phyloP scores from a whole-genome alignment of 169 alveolate species.

The Plasmodium gonderi region DNA sequence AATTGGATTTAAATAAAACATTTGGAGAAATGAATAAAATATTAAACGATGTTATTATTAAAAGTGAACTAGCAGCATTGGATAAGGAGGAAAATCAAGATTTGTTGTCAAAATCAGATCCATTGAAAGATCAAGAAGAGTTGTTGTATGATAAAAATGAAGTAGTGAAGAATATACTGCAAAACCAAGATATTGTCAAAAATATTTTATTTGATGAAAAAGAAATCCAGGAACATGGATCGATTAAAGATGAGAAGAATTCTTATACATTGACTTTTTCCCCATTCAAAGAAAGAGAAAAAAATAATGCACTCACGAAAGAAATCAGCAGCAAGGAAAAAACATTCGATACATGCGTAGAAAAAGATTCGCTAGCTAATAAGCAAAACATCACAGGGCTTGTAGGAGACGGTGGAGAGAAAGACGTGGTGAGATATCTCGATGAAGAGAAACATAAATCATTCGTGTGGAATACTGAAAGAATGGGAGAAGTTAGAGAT shows the following conservation, averaged over 20 bases:
- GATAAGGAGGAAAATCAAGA: not conserved
- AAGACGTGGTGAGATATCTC: not conserved
- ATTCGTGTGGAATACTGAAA: not conserved
- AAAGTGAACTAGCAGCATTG: conserved; percentile 11
- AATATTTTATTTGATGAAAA: conserved; percentile 6
- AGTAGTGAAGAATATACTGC: not conserved
- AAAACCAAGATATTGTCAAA: not conserved
- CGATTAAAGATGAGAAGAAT: not conserved
- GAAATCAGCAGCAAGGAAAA: not conserved
- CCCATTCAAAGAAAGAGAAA: not conserved
- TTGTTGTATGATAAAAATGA: not conserved
- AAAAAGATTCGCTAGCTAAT: not conserved
- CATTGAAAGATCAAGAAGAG: not conserved
- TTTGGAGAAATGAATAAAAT: conserved; percentile 26
- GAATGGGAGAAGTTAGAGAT: no score
- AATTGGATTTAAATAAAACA: not conserved
- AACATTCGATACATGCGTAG: not conserved
- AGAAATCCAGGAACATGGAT: not conserved
- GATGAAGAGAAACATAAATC: not conserved
- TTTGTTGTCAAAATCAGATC: not conserved
- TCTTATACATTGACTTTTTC: not conserved
- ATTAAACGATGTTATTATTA: conserved; percentile 15
- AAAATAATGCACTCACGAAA: not conserved
- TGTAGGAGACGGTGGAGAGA: not conserved
- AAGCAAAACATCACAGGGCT: not conserved